Evolutionary conservation across 2,329 filamentous ascomycete species (phyloP).

Genomic region (Bretziella fagacearum): DNA sequence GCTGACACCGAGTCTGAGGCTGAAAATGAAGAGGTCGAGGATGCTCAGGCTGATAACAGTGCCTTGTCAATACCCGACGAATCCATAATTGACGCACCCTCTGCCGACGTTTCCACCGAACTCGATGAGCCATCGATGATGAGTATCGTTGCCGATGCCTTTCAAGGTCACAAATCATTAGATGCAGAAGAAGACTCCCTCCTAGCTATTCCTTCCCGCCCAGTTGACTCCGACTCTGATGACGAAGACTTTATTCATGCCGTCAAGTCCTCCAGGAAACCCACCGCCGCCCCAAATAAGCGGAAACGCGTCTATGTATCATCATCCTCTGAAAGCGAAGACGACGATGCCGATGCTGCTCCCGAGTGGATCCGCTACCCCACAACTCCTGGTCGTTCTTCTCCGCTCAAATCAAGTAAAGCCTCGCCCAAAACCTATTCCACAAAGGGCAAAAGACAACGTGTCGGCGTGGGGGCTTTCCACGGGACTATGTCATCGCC

Average conservation of each 20-base stretch:
- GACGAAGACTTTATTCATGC: too few relatives aligned
- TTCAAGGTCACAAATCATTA: background rate
- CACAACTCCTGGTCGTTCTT: background rate
- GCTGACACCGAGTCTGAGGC: too few relatives aligned
- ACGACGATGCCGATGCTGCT: background rate
- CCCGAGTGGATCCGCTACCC: background rate
- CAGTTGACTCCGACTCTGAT: too few relatives aligned
- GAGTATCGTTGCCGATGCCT: background rate
- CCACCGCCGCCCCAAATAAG: background rate
- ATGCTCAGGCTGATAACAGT: background rate
- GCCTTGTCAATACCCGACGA: background rate
- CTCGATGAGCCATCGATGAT: background rate
- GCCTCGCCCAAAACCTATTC: slow-evolving; percentile 8
- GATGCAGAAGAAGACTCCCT: too few relatives aligned
- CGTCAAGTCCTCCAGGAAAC: too few relatives aligned
- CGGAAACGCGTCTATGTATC: background rate
- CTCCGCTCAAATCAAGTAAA: background rate
- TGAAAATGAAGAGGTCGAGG: background rate
- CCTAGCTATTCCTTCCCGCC: too few relatives aligned
- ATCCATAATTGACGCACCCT: background rate
- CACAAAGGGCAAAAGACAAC: background rate
- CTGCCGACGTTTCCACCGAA: background rate
- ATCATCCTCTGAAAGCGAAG: background rate
- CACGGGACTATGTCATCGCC: too few relatives aligned
- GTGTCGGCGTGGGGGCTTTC: background rate